phyloP scores from a whole-genome alignment of 306 rosid genomes.

The Vigna angularis region DNA sequence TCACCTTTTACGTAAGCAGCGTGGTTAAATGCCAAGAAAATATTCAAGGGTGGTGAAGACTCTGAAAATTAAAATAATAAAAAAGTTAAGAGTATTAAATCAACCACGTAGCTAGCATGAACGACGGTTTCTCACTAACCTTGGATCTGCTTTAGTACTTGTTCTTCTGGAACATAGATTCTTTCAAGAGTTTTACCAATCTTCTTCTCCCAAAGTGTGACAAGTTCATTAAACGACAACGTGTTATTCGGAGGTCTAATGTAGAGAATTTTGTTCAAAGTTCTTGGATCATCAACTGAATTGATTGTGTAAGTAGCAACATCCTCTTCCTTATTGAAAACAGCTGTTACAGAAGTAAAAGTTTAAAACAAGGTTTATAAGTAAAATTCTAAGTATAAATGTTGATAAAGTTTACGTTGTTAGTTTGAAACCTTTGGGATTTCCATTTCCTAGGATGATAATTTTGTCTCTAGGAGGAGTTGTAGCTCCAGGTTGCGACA shows the following conservation, averaged over 20 bases:
- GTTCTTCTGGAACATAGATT: conserved; percentile 49
- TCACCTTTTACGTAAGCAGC: conserved; percentile 63
- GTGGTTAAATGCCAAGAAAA: conserved; percentile 51
- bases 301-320: conserved; percentile 54
- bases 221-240: conserved; percentile 54
- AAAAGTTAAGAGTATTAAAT: background rate
- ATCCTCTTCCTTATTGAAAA: conserved; percentile 58
- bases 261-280: conserved; percentile 60
- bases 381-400: too few species aligned
- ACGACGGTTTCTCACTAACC: conserved; percentile 19
- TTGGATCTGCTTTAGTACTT: conserved; percentile 50
- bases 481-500: conserved; percentile 45
- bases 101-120: too few species aligned
- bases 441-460: conserved; percentile 60
- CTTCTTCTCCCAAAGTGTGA: conserved; percentile 65
- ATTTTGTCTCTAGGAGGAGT: conserved; percentile 57
- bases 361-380: too few species aligned
- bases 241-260: conserved; percentile 52
- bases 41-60: conserved; percentile 52
- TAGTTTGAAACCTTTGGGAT: conserved; percentile 46
- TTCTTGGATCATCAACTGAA: conserved; percentile 64
- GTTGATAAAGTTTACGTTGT: too few species aligned
- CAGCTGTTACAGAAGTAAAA: conserved; percentile 37
- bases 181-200: conserved; percentile 58
- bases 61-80: conserved; percentile 35